phyloP scores from a whole-genome alignment of 1,284 basidiomycete species.

The Omphalotus olearius region DNA sequence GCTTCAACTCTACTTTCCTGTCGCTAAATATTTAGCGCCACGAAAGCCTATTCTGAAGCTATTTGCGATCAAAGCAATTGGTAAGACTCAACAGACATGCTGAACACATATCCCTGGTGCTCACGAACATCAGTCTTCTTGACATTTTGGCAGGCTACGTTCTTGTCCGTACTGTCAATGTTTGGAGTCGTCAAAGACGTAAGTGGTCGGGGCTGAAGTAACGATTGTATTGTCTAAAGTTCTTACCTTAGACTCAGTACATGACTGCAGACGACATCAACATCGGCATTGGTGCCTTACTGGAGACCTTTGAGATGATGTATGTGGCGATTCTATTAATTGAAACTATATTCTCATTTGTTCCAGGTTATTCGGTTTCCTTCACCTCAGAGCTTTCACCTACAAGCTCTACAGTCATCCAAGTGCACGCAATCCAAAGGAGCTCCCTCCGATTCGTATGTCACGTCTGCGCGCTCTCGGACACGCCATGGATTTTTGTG shows the following conservation, averaged over 20 bases:
- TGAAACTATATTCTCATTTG: slow-evolving; percentile 10
- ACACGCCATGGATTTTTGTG: slow-evolving; percentile 64
- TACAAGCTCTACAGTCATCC: slow-evolving; percentile 64
- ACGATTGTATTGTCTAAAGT: background rate
- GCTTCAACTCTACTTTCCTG: slow-evolving; percentile 68
- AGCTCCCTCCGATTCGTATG: slow-evolving; percentile 33
- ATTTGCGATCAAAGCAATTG: slow-evolving; percentile 72
- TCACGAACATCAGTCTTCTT: slow-evolving; percentile 51
- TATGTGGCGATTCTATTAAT: slow-evolving; percentile 27
- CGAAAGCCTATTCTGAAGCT: slow-evolving; percentile 68
- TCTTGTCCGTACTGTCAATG: slow-evolving; percentile 57
- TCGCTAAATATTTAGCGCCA: slow-evolving; percentile 52
- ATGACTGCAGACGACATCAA: slow-evolving; percentile 76
- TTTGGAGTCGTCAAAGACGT: slow-evolving; percentile 67
- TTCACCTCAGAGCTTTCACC: slow-evolving; percentile 74
- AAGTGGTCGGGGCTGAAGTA: slow-evolving; percentile 19
- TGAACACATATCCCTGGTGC: background rate
- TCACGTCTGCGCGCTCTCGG: slow-evolving; percentile 50
- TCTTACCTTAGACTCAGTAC: slow-evolving; percentile 42
- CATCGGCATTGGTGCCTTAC: slow-evolving; percentile 65
- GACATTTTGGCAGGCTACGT: slow-evolving; percentile 76
- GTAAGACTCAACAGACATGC: slow-evolving; percentile 27
- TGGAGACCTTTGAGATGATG: slow-evolving; percentile 78
- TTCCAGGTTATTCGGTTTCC: slow-evolving; percentile 56
- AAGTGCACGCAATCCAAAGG: slow-evolving; percentile 24